These are phyloP conservation scores for Hypericum androsaemum DNA, from an alignment of 345 rosid species.

Conservation along the genomic window DNA sequence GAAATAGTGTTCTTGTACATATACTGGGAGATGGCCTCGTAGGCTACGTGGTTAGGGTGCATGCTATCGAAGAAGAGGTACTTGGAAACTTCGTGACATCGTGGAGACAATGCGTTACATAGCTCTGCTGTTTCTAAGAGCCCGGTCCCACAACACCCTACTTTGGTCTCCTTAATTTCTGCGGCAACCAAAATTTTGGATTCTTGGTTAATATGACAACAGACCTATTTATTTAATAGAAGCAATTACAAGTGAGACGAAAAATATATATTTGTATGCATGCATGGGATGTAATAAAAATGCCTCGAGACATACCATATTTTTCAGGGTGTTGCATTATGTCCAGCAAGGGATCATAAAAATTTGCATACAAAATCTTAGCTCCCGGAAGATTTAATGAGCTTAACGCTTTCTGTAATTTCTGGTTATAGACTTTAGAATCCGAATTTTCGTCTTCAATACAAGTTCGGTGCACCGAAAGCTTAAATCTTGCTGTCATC, in stretches of 20 bases:
- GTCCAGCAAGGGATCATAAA: not conserved
- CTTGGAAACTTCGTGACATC: not conserved
- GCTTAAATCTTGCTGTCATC: not conserved
- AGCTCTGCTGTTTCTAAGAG: not conserved
- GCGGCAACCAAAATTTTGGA: not conserved
- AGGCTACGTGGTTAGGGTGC: not conserved
- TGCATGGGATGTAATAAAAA: too few relatives aligned
- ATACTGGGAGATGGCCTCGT: not conserved
- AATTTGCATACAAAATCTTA: not conserved
- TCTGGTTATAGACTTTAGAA: not conserved
- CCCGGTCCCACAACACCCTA: not conserved
- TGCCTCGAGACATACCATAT: conserved; percentile 1
- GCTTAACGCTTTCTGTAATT: not conserved
- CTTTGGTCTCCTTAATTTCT: not conserved
- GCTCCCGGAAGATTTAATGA: not conserved
- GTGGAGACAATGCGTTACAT: not conserved
- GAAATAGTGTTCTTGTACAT: not conserved
- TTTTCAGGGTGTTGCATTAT: not conserved
- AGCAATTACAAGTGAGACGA: too few relatives aligned
- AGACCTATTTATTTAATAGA: too few relatives aligned
- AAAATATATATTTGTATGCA: too few relatives aligned
- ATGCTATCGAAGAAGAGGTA: conserved; percentile 1
- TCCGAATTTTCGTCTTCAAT: not conserved
- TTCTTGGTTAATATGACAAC: too few relatives aligned
- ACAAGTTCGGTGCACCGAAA: not conserved